These are phyloP conservation scores for Athelia sp. DNA, from an alignment of 1,284 basidiomycete species.

Conservation along the genomic window DNA sequence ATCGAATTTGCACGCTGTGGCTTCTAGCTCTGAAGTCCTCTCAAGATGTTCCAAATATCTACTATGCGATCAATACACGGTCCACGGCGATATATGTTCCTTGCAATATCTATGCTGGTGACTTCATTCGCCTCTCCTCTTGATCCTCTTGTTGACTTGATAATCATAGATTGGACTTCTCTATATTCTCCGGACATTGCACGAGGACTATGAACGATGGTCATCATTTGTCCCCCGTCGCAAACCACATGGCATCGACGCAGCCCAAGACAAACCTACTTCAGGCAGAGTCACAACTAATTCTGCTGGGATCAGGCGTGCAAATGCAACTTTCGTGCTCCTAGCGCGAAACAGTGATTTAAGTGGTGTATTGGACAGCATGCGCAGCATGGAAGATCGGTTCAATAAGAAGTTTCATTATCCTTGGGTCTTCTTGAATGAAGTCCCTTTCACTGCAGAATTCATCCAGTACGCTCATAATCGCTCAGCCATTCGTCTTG, in stretches of 20 bases:
- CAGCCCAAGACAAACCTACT: not conserved
- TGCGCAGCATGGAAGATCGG: constrained; percentile 50
- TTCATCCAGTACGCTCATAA: constrained; percentile 50
- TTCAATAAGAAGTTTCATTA: constrained; percentile 66
- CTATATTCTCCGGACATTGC: too few relatives aligned
- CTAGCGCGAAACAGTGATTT: constrained; percentile 38
- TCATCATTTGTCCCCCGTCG: constrained; percentile 1
- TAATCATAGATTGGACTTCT: too few relatives aligned
- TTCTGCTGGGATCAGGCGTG: constrained; percentile 13
- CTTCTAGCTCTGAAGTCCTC: too few relatives aligned
- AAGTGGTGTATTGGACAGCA: constrained; percentile 46
- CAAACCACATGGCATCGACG: constrained; percentile 5
- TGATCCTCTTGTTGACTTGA: too few relatives aligned
- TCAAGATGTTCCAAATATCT: too few relatives aligned
- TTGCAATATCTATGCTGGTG: too few relatives aligned
- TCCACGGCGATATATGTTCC: too few relatives aligned
- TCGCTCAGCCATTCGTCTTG: too few relatives aligned
- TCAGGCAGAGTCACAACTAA: too few relatives aligned
- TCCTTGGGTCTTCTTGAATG: constrained; percentile 72
- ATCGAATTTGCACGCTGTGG: too few relatives aligned
- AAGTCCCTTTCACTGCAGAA: constrained; percentile 62
- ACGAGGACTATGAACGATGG: not conserved
- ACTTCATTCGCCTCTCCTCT: too few relatives aligned
- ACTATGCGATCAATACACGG: too few relatives aligned
- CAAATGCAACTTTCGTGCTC: constrained; percentile 25